These are phyloP conservation scores for Quercus ilex DNA, from an alignment of 306 rosid genomes.

Conservation along the genomic window DNA sequence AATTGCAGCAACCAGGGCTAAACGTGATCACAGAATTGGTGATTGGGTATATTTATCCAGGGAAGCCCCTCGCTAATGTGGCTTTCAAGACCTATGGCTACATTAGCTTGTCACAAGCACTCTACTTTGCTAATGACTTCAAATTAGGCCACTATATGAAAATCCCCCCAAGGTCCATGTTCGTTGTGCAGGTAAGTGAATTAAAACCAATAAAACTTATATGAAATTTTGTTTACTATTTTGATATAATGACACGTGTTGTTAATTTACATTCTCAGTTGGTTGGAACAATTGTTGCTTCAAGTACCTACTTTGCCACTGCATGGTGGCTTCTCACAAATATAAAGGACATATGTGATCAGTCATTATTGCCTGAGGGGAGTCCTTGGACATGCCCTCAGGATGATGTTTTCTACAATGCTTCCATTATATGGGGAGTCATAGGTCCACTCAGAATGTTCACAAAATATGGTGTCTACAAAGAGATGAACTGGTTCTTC, in stretches of 20 bases:
- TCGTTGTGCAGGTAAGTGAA: constrained; percentile 46
- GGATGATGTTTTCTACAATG: constrained; percentile 54
- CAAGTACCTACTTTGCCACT: constrained; percentile 43
- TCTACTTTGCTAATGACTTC: too few relatives aligned
- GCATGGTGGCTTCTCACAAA: constrained; percentile 73
- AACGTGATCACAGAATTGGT: constrained; percentile 72
- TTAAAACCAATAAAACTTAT: not conserved
- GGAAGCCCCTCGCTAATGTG: too few relatives aligned
- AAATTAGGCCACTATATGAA: too few relatives aligned
- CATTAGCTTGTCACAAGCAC: too few relatives aligned
- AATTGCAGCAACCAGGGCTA: constrained; percentile 57
- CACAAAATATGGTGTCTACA: constrained; percentile 40
- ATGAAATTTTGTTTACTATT: not conserved
- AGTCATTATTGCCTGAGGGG: constrained; percentile 26
- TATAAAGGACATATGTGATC: constrained; percentile 43
- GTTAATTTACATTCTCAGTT: constrained; percentile 23
- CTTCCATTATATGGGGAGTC: constrained; percentile 79
- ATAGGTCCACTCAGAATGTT: constrained; percentile 71
- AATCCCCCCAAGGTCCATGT: constrained; percentile 77
- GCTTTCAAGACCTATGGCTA: too few relatives aligned
- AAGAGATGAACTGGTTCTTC: constrained; percentile 62
- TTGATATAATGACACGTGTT: not conserved
- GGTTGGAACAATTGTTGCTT: constrained; percentile 54
- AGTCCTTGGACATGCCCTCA: constrained; percentile 84
- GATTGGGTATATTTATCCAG: constrained; percentile 77